Conservation (phyloP, 805 yeast species). For the Kazachstania kunashirensis region DNA sequence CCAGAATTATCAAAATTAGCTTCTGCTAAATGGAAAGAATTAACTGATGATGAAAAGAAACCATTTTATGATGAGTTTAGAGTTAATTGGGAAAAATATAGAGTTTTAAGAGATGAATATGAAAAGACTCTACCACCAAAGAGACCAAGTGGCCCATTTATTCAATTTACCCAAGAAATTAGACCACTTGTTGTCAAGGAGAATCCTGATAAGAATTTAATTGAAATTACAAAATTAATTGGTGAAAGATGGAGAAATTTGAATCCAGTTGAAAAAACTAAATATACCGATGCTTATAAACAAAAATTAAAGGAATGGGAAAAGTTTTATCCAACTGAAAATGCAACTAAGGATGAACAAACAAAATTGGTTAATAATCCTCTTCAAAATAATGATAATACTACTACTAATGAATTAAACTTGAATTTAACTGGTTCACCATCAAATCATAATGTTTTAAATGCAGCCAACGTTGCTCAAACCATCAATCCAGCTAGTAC, state of each 20-base stretch:
- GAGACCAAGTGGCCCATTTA: conserved; percentile 32
- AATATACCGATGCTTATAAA: conserved; percentile 30
- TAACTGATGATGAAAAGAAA: conserved; percentile 62
- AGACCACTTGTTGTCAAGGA: conserved; percentile 27
- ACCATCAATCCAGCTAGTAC: neutral
- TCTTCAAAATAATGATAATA: neutral
- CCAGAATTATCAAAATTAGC: conserved; percentile 48
- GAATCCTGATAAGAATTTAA: conserved; percentile 27
- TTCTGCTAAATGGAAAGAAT: conserved; percentile 86
- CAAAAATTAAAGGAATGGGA: conserved; percentile 33
- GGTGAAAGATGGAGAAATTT: conserved; percentile 29
- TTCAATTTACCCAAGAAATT: conserved; percentile 29
- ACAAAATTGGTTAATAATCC: neutral
- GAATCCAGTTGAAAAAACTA: conserved; percentile 22
- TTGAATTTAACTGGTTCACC: neutral
- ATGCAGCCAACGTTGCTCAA: neutral
- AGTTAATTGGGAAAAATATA: conserved; percentile 29
- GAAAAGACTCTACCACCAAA: conserved; percentile 31
- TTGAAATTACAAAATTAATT: conserved; percentile 28
- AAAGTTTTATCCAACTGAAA: conserved; percentile 27
- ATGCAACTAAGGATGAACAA: conserved; percentile 5
- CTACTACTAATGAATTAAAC: neutral
- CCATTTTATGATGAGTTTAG: conserved; percentile 58
- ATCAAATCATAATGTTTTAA: neutral
- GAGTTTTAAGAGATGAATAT: conserved; percentile 29